phyloP scores from a whole-genome alignment of 179 eudicot genomes.

The Actinidia polygama region DNA sequence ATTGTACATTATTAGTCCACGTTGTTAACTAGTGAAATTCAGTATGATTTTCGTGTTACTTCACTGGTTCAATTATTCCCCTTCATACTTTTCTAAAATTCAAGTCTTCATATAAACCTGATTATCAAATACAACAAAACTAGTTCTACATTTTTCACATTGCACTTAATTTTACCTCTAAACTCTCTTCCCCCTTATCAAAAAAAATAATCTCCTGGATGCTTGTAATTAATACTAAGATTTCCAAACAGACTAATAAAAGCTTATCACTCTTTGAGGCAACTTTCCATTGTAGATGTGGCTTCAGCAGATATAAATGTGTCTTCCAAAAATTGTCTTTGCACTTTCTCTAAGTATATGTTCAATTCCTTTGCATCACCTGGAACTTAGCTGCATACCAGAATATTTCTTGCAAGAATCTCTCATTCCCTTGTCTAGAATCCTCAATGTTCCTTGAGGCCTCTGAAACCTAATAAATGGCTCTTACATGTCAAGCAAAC shows the following conservation, averaged over 20 bases:
- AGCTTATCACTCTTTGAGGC: constrained; percentile 65
- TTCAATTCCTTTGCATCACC: constrained; percentile 52
- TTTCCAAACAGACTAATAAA: neutral
- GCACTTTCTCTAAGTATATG: constrained; percentile 50
- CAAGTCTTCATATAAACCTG: neutral
- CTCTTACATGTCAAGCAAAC: neutral
- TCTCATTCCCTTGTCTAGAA: constrained; percentile 39
- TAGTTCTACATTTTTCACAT: neutral
- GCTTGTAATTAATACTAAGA: neutral
- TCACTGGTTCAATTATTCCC: neutral
- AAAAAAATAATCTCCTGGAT: too few relatives aligned
- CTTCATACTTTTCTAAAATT: constrained; percentile 1
- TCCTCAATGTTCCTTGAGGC: constrained; percentile 55
- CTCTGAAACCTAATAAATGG: constrained; percentile 60
- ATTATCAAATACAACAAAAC: neutral
- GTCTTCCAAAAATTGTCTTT: constrained; percentile 53
- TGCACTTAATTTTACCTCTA: neutral
- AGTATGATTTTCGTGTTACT: neutral
- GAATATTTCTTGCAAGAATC: constrained; percentile 45
- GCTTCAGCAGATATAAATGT: constrained; percentile 57
- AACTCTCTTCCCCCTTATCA: neutral
- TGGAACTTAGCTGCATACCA: constrained; percentile 57
- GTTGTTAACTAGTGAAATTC: neutral
- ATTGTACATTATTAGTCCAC: neutral
- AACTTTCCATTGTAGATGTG: constrained; percentile 49